Evolutionary conservation across 2,329 filamentous ascomycete species (phyloP).

Genomic region (Apiospora rasikravindrae): DNA sequence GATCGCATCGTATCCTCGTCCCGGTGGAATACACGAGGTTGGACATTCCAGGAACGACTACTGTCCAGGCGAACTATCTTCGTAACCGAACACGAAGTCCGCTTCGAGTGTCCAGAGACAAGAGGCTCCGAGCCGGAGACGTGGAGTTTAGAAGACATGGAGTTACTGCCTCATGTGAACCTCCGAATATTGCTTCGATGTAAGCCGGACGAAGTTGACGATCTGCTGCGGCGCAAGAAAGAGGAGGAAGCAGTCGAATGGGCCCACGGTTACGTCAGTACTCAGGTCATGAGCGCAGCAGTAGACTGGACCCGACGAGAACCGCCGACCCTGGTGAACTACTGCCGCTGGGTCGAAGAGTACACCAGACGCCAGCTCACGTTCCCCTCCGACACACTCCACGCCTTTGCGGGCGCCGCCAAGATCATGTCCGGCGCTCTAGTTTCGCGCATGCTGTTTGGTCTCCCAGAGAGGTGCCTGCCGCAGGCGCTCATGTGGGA

Average conservation of each 20-base stretch:
- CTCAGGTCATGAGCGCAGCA: no score
- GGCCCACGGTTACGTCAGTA: neutral
- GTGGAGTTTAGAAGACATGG: neutral
- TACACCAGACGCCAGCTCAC: conserved; percentile 25
- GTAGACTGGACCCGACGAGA: neutral
- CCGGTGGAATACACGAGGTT: neutral
- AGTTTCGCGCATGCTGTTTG: conserved; percentile 13
- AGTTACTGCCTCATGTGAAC: neutral
- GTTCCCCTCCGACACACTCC: conserved; percentile 22
- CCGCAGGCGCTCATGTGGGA: neutral
- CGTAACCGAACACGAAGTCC: neutral
- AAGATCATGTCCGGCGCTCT: conserved; percentile 8
- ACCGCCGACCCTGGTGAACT: conserved; percentile 7
- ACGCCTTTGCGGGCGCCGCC: conserved; percentile 24
- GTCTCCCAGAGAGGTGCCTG: neutral
- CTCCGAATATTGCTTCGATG: neutral
- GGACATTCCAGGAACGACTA: neutral
- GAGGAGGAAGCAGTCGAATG: neutral
- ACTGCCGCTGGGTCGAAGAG: conserved; percentile 26
- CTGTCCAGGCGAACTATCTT: neutral
- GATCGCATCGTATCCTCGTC: neutral
- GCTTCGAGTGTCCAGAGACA: neutral
- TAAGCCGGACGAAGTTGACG: neutral
- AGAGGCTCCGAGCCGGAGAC: neutral
- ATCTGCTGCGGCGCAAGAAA: neutral